Conservation (phyloP, 1,284 basidiomycete genomes). For the Tilletia walkeri region DNA sequence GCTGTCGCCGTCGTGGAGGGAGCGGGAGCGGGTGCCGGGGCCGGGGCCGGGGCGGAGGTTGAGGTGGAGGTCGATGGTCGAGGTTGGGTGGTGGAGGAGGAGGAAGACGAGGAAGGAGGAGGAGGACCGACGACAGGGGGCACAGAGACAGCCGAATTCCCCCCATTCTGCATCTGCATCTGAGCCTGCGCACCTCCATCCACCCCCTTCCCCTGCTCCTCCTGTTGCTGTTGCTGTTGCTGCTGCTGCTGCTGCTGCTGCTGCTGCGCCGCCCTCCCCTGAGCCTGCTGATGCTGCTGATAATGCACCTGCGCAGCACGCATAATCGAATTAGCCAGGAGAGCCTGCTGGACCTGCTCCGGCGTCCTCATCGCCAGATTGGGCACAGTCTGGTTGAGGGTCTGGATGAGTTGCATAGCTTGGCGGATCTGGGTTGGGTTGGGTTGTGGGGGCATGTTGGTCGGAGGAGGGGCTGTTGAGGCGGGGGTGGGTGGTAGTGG, state of each 20-base stretch:
- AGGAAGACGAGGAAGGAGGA: too few relatives aligned
- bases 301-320: neutral
- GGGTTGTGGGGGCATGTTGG: neutral
- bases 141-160: too few relatives aligned
- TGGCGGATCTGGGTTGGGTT: conserved; percentile 10
- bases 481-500: neutral
- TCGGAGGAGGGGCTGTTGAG: neutral
- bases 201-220: too few relatives aligned
- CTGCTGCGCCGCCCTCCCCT: neutral
- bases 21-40: neutral
- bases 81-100: neutral
- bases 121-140: neutral
- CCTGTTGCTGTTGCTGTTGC: too few relatives aligned
- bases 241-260: neutral
- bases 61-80: neutral
- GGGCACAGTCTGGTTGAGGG: neutral
- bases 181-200: neutral
- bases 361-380: neutral
- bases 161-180: neutral
- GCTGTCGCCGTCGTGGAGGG: conserved; percentile 18
- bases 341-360: conserved; percentile 5
- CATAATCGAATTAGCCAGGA: neutral
- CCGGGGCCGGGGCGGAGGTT: neutral
- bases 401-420: neutral
- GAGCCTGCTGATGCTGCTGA: neutral